Evolutionary conservation across 2,329 filamentous ascomycete species (phyloP), one percentile per base, ranked within the genome.

Genomic region (Phymatotrichopsis omnivora): DNA sequence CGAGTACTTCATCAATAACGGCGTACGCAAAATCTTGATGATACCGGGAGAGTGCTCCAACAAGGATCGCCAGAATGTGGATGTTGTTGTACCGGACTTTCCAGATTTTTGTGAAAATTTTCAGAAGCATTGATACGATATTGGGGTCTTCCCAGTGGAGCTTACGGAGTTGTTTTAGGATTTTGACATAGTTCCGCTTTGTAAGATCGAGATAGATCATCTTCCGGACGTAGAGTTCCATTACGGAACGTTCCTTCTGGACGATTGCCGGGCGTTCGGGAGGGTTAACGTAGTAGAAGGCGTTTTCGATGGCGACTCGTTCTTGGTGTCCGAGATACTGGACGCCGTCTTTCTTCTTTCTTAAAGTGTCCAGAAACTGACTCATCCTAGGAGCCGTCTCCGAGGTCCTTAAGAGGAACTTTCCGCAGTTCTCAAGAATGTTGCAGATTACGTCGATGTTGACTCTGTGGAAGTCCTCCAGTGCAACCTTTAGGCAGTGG

Each of bases 391-490:
- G 89, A 7, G 84, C 81, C 0, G 93, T 96, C 52, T 96, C 87
- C 0, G 85, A 80, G 56, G 91, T 96, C 38, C 89, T 84, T 47
- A 98, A 73, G 17, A 98, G 70, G 64, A 95, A 98, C 14, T 91
- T 78, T 32, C 91, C 91, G 60, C 93, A 98, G 54, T 96, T 96
- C 63, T 98, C 91, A 17, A 98, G 72, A 22, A 98, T 71, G 60
- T 93, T 93, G 60, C 87, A 93, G 53, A 98, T 89, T 57, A 98
- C 95, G 63, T 98, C 93, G 53, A 98, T 95, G 60, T 98, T 98
- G 83, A 95, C 95, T 51, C 89, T 77, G 2, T 91, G 95, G 61
- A 98, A 98, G 60, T 98, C 91, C 59, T 98, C 91, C 22, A 98
- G 68, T 56, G 89, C 93, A 62, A 98, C 89, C 64, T 95, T 98